Evolutionary conservation across 1,139 yeast species (phyloP).

Genomic region (Saccharomyces hybrid): DNA sequence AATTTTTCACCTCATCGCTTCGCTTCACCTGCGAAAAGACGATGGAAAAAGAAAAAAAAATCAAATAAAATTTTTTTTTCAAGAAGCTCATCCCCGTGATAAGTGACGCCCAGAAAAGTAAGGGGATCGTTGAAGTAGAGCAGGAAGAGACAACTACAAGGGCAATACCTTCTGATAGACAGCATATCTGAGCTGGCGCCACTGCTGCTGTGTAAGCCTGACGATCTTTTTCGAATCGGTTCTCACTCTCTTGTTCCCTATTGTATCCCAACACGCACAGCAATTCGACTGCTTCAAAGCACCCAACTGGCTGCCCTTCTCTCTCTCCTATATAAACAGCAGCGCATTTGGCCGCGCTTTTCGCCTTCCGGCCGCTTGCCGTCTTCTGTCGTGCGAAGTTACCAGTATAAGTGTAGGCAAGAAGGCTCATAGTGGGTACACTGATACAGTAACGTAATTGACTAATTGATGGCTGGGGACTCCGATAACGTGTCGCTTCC

Average conservation of each 20-base stretch:
- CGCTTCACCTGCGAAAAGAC: slow-evolving; percentile 7
- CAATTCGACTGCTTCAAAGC: background rate
- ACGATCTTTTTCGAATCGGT: too few species aligned
- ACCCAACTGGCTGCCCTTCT: background rate
- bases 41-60: slow-evolving; percentile 1
- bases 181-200: too few species aligned
- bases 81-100: background rate
- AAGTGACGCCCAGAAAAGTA: background rate
- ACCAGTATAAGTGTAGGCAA: slow-evolving; percentile 3
- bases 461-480: slow-evolving; percentile 7
- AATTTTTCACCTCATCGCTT: slow-evolving; percentile 13
- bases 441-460: background rate
- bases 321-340: background rate
- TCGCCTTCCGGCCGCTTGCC: background rate
- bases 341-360: background rate
- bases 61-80: slow-evolving; percentile 3
- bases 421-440: background rate
- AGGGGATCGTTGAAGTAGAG: background rate
- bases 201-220: too few species aligned
- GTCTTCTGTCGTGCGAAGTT: background rate
- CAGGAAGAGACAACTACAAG: too few species aligned
- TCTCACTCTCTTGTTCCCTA: background rate
- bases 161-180: too few species aligned
- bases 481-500: slow-evolving; percentile 15
- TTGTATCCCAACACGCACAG: too few species aligned